These are phyloP conservation scores for Lupinus albus DNA, from an alignment of 306 rosid genomes.

Conservation along the genomic window DNA sequence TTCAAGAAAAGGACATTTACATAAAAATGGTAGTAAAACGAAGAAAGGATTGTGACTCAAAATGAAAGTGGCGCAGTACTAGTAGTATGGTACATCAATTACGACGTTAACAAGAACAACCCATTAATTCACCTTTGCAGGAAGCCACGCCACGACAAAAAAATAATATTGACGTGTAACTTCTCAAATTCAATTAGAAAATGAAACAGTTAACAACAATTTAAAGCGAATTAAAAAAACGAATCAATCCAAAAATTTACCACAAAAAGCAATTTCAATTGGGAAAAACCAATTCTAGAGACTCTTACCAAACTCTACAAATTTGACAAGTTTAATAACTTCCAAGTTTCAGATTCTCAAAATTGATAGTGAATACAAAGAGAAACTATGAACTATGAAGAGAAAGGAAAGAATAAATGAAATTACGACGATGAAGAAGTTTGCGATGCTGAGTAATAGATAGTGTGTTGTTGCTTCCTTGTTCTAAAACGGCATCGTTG, in stretches of 20 bases:
- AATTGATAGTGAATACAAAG: not conserved
- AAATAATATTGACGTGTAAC: not conserved
- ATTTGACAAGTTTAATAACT: not conserved
- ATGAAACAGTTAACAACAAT: not conserved
- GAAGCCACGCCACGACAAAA: slow-evolving; percentile 29
- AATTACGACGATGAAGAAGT: slow-evolving; percentile 48
- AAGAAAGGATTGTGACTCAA: too few species aligned
- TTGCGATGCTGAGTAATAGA: slow-evolving; percentile 56
- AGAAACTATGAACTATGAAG: too few species aligned
- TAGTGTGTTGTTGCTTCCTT: slow-evolving; percentile 21
- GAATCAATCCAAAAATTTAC: not conserved
- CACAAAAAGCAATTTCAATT: slow-evolving; percentile 13
- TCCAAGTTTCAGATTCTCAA: not conserved
- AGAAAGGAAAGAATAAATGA: not conserved
- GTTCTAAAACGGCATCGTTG: not conserved
- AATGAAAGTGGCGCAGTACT: not conserved
- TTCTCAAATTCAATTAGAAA: not conserved
- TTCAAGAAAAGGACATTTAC: not conserved
- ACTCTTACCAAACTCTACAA: not conserved
- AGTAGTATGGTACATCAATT: not conserved
- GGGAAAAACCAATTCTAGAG: not conserved
- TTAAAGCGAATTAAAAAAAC: not conserved
- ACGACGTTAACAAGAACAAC: not conserved
- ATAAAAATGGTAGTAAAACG: not conserved
- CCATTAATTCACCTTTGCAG: too few species aligned